Evolutionary conservation across 805 yeast genomes (phyloP).

Genomic region (Yamadazyma takamatsuzukensis): DNA sequence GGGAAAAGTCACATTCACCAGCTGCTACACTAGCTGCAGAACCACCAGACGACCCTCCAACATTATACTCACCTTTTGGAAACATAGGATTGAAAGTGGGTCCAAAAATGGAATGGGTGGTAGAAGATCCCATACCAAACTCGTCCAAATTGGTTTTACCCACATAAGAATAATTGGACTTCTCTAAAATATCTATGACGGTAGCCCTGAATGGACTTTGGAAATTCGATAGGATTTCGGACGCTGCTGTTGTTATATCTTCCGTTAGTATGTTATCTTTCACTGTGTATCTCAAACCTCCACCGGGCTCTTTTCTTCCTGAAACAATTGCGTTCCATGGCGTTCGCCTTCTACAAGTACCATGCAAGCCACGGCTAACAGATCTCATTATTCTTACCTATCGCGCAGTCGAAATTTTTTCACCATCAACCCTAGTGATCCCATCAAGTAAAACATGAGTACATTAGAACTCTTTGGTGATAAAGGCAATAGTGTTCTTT

Average conservation of each 20-base stretch:
- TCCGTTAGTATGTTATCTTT: conserved; percentile 79
- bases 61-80: conserved; percentile 23
- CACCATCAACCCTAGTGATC: not conserved
- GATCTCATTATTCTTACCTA: not conserved
- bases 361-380: not conserved
- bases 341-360: no score
- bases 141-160: conserved; percentile 95
- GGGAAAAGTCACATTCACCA: conserved; percentile 62
- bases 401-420: no score
- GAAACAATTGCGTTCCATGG: no score
- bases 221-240: conserved; percentile 57
- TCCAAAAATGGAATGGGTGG: conserved; percentile 53
- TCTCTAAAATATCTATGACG: conserved; percentile 50
- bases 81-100: conserved; percentile 52
- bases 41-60: conserved; percentile 97
- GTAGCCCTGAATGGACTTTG: conserved; percentile 82
- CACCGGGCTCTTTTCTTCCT: not conserved
- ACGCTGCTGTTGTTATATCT: conserved; percentile 76
- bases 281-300: conserved; percentile 9
- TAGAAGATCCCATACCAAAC: conserved; percentile 93
- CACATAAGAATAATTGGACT: conserved; percentile 48
- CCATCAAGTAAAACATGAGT: conserved; percentile 1
- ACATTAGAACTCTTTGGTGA: conserved; percentile 13
- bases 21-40: conserved; percentile 89
- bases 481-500: conserved; percentile 19